Evolutionary conservation across 2,329 filamentous ascomycete species (phyloP).

Genomic region (Aspergillus persii): DNA sequence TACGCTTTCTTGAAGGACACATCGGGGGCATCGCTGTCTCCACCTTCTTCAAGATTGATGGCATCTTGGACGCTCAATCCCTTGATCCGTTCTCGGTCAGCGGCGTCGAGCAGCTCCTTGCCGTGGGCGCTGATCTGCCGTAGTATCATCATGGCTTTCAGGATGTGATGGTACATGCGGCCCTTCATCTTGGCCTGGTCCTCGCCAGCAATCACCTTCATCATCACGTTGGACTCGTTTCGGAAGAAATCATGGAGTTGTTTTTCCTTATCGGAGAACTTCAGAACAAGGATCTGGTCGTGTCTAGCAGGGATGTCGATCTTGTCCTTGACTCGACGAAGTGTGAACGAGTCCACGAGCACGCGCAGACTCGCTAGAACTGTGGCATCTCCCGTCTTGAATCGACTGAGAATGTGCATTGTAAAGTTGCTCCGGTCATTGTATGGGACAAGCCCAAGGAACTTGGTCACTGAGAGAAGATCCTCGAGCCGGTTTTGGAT

Average conservation of each 20-base stretch:
- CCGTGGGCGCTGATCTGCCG: slow-evolving; percentile 91
- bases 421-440: slow-evolving; percentile 73
- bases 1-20: slow-evolving; percentile 73
- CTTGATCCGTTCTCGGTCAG: slow-evolving; percentile 76
- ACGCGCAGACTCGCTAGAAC: slow-evolving; percentile 79
- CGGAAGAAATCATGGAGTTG: slow-evolving; percentile 82
- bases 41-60: slow-evolving; percentile 83
- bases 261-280: slow-evolving; percentile 73
- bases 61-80: slow-evolving; percentile 81
- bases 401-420: slow-evolving; percentile 76
- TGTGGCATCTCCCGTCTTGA: slow-evolving; percentile 80
- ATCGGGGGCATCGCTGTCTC: slow-evolving; percentile 52
- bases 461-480: slow-evolving; percentile 79
- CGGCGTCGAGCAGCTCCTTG: slow-evolving; percentile 80
- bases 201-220: slow-evolving; percentile 69
- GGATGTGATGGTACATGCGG: slow-evolving; percentile 87
- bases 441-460: slow-evolving; percentile 81
- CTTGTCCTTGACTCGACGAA: slow-evolving; percentile 87
- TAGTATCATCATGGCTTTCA: slow-evolving; percentile 86
- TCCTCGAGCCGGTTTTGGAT: slow-evolving; percentile 94
- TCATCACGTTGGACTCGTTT: slow-evolving; percentile 73
- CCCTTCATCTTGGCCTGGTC: slow-evolving; percentile 70
- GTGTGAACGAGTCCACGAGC: slow-evolving; percentile 89
- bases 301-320: slow-evolving; percentile 74
- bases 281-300: slow-evolving; percentile 70